Conservation (phyloP, 2,329 filamentous ascomycete genomes). For the Grosmannia penicillata region DNA sequence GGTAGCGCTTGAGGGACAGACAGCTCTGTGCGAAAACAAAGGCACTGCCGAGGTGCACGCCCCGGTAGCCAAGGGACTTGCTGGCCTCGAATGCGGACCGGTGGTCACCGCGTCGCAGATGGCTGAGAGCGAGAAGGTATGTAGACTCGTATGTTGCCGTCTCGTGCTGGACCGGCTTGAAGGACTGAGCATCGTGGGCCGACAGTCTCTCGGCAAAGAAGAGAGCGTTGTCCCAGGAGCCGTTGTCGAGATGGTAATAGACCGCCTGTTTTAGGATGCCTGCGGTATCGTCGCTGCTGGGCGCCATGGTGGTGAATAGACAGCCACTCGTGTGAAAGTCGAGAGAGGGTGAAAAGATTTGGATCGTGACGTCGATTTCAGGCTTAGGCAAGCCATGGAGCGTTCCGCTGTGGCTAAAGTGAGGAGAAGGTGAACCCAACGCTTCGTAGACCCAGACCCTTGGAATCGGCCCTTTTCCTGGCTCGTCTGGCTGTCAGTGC, state of each 20-base stretch:
- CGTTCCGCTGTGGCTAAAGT: no score
- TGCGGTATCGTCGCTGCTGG: slow-evolving; percentile 32
- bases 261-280: slow-evolving; percentile 43
- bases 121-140: slow-evolving; percentile 72
- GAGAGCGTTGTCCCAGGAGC: slow-evolving; percentile 74
- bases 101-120: slow-evolving; percentile 67
- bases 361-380: not conserved
- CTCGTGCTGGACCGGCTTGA: no score
- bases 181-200: slow-evolving; percentile 68
- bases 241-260: slow-evolving; percentile 72
- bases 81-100: slow-evolving; percentile 77
- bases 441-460: no score
- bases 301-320: slow-evolving; percentile 30
- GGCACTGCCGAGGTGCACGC: slow-evolving; percentile 68
- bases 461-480: no score
- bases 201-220: slow-evolving; percentile 82
- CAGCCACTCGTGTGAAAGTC: not conserved
- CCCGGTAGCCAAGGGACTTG: slow-evolving; percentile 54
- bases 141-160: slow-evolving; percentile 68
- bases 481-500: no score
- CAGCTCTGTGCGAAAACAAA: slow-evolving; percentile 89
- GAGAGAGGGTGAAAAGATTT: not conserved
- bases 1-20: slow-evolving; percentile 59
- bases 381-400: no score
- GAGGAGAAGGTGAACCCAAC: no score